Percentiles rank a stretch among this genome's conserved stretches.
Conservation (phyloP, 768 basidiomycete genomes). For the button mushroom (Agaricus bisporus) region DNA sequence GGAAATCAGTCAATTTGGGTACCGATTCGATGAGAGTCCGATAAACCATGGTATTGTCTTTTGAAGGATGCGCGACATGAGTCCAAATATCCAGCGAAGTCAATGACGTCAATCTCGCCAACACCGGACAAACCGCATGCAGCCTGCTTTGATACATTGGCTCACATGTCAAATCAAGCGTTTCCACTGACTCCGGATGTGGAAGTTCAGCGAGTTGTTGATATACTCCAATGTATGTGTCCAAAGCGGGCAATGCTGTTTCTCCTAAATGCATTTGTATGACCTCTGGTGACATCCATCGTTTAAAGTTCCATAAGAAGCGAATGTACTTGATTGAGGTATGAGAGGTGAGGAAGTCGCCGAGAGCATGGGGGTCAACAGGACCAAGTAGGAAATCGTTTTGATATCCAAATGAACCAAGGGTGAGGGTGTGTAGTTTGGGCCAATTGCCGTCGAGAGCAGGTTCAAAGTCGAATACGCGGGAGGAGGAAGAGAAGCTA, state of each 20-base stretch:
- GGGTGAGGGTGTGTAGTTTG: conserved; percentile 34
- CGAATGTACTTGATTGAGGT: conserved; percentile 33
- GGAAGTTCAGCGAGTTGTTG: conserved; percentile 39
- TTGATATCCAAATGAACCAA: conserved; percentile 46
- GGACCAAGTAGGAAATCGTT: conserved; percentile 34
- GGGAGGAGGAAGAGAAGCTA: conserved; percentile 41
- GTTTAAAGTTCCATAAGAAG: conserved; percentile 44
- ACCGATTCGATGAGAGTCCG: conserved; percentile 27
- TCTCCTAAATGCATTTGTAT: conserved; percentile 27
- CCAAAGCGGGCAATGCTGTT: conserved; percentile 25
- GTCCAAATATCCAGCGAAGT: conserved; percentile 43
- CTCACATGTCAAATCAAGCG: conserved; percentile 43
- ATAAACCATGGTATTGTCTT: conserved; percentile 30
- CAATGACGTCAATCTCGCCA: conserved; percentile 30
- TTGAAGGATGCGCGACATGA: conserved; percentile 28
- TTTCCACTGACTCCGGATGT: conserved; percentile 28
- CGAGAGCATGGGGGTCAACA: conserved; percentile 21
- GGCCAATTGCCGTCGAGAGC: conserved; percentile 35
- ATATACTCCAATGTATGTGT: conserved; percentile 40
- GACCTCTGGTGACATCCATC: conserved; percentile 40
- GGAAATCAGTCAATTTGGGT: conserved; percentile 37
- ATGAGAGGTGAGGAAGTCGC: conserved; percentile 33
- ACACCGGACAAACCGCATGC: conserved; percentile 24
- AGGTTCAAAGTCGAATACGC: conserved; percentile 37
- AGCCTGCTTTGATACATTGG: conserved; percentile 35